Percentiles rank a stretch among this genome's conserved stretches.
phyloP scores from a whole-genome alignment of 257 asterid genomes.

The Rauvolfia tetraphylla region DNA sequence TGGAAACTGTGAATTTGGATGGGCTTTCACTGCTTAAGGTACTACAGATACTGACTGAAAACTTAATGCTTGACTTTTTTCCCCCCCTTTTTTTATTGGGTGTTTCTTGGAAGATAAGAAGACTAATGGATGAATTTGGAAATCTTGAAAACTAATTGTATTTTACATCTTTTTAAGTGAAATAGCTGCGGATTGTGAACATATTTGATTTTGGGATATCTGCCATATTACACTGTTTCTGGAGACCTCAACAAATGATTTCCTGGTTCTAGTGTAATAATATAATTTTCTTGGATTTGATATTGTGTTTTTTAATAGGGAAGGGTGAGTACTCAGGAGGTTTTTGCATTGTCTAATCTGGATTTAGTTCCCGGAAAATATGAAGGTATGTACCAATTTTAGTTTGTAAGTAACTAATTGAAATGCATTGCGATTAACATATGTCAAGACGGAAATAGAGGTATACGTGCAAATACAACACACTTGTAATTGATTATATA shows the following conservation, averaged over 20 bases:
- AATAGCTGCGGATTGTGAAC: not conserved
- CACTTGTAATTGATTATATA: not conserved
- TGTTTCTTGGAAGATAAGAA: not conserved
- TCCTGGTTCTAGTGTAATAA: not conserved
- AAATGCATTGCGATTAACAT: not conserved
- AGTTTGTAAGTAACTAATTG: not conserved
- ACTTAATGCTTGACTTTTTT: not conserved
- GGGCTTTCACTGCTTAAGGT: constrained; percentile 81
- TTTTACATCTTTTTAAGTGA: not conserved
- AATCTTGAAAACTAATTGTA: not conserved
- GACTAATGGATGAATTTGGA: not conserved
- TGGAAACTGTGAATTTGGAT: constrained; percentile 68
- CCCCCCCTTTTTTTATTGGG: not conserved
- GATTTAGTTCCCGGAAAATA: constrained; percentile 96
- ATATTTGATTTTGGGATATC: not conserved
- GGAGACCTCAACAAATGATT: not conserved
- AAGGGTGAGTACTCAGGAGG: constrained; percentile 86
- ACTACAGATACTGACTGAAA: not conserved
- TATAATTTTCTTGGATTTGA: not conserved
- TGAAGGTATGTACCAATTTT: constrained; percentile 54
- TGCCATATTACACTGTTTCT: not conserved
- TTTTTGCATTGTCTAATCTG: constrained; percentile 68
- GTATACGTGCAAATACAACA: not conserved
- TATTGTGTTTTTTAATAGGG: constrained; percentile 53
- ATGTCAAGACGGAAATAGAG: not conserved